Conservation (phyloP, 2,329 filamentous ascomycete species). For the Fusarium dimerum region DNA sequence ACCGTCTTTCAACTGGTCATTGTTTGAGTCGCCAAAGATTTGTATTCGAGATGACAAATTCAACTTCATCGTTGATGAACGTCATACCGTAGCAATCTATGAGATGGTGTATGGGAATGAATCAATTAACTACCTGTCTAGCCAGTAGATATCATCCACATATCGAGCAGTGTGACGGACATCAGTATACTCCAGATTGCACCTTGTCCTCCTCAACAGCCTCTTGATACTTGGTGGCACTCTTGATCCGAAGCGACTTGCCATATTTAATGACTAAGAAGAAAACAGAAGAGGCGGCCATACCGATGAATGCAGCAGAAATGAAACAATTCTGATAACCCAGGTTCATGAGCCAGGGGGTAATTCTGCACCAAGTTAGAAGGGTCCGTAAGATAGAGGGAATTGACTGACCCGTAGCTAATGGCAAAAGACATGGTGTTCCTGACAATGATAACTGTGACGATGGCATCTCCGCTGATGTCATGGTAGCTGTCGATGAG, state of each 20-base stretch:
- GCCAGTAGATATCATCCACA: no score
- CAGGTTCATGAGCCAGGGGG: slow-evolving; percentile 43
- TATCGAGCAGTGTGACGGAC: no score
- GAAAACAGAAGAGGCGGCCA: slow-evolving; percentile 41
- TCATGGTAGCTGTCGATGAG: slow-evolving; percentile 44
- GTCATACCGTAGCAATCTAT: no score
- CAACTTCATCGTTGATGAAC: no score
- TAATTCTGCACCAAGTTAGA: slow-evolving; percentile 40
- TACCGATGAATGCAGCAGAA: slow-evolving; percentile 41
- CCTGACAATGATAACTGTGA: slow-evolving; percentile 41
- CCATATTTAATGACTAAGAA: slow-evolving; percentile 52
- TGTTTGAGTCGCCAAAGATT: no score
- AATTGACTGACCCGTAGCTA: slow-evolving; percentile 28
- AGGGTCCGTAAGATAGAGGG: no score
- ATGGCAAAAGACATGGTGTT: slow-evolving; percentile 41
- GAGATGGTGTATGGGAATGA: no score
- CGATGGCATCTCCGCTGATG: slow-evolving; percentile 41
- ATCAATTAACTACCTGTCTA: no score
- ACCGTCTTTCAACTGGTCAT: no score
- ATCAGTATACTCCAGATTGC: not conserved
- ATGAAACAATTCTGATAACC: slow-evolving; percentile 46
- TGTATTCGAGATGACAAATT: no score
- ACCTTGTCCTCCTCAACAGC: slow-evolving; percentile 12
- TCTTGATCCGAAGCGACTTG: slow-evolving; percentile 27
- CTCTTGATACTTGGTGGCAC: slow-evolving; percentile 13